Evolutionary conservation across 495 filamentous ascomycete species (phyloP).

Genomic region (Neurospora africana): DNA sequence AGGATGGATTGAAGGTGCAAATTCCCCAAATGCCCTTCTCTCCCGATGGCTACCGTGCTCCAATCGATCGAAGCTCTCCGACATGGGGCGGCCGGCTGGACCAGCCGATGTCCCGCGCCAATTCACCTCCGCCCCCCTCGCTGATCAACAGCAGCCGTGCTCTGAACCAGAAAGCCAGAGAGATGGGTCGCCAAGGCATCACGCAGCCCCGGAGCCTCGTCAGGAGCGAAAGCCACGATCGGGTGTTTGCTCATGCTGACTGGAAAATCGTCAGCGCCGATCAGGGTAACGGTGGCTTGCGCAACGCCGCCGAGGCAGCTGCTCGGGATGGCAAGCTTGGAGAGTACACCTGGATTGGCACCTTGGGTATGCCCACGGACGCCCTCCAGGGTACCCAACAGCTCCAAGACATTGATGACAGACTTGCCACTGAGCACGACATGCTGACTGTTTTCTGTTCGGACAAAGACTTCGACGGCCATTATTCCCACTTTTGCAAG

Average conservation of each 20-base stretch:
- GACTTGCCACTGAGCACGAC: constrained; percentile 65
- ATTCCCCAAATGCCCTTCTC: constrained; percentile 24
- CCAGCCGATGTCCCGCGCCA: constrained; percentile 64
- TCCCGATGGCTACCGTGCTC: constrained; percentile 29
- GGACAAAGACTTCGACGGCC: constrained; percentile 82
- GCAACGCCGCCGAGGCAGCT: constrained; percentile 74
- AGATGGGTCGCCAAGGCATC: constrained; percentile 37
- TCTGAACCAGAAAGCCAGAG: constrained; percentile 44
- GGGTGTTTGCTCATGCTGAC: constrained; percentile 52
- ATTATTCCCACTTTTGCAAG: constrained; percentile 91
- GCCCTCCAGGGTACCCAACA: constrained; percentile 55
- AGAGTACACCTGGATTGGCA: constrained; percentile 79
- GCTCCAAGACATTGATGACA: constrained; percentile 68
- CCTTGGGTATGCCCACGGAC: constrained; percentile 85
- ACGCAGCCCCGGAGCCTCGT: constrained; percentile 31
- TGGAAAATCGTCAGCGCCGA: constrained; percentile 80
- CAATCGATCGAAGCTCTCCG: constrained; percentile 54
- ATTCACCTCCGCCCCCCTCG: constrained; percentile 57
- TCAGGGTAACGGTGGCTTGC: constrained; percentile 82
- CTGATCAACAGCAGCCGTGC: constrained; percentile 49
- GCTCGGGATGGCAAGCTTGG: constrained; percentile 49
- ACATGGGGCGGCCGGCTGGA: constrained; percentile 60
- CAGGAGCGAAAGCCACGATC: constrained; percentile 49
- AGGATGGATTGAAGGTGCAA: constrained; percentile 37
- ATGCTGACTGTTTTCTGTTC: constrained; percentile 72